A percentile compares a stretch with the other conserved stretches of the same genome.
phyloP scores from a whole-genome alignment of 768 basidiomycete genomes.

The Lentinula raphanica region DNA sequence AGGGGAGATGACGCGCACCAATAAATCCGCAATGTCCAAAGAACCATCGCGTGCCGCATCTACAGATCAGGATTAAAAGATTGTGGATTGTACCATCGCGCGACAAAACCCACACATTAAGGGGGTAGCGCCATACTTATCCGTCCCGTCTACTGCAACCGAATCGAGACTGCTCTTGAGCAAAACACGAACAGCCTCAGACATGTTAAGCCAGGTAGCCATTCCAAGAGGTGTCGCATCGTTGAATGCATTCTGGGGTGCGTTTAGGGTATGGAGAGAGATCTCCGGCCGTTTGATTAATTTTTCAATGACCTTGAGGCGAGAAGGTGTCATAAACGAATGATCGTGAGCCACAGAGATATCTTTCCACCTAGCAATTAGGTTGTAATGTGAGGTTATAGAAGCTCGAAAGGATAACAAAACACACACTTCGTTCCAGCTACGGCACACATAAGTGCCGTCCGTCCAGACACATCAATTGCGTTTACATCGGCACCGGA shows the following conservation, averaged over 20 bases:
- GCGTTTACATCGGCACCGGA: conserved; percentile 41
- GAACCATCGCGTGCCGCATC: conserved; percentile 75
- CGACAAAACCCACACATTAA: conserved; percentile 67
- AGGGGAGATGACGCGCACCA: conserved; percentile 40
- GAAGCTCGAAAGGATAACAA: conserved; percentile 3
- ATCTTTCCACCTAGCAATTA: conserved; percentile 53
- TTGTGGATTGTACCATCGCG: conserved; percentile 4
- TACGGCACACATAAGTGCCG: conserved; percentile 62
- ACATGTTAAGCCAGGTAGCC: conserved; percentile 72
- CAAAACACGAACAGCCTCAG: conserved; percentile 54
- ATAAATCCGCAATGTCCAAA: conserved; percentile 56
- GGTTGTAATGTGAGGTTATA: conserved; percentile 4
- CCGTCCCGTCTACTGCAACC: conserved; percentile 70
- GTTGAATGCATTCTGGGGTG: conserved; percentile 60
- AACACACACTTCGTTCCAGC: conserved; percentile 62
- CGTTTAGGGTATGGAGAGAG: conserved; percentile 67
- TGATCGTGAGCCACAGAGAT: conserved; percentile 61
- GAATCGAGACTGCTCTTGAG: conserved; percentile 56
- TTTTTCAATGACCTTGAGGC: conserved; percentile 52
- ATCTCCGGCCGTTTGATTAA: conserved; percentile 53
- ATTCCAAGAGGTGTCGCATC: conserved; percentile 75
- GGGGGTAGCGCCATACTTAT: conserved; percentile 70
- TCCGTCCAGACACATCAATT: conserved; percentile 54
- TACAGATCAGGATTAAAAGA: conserved; percentile 23
- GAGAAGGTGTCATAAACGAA: conserved; percentile 55